phyloP scores from a whole-genome alignment of 768 basidiomycete genomes.

The Pleurotus sapidus region DNA sequence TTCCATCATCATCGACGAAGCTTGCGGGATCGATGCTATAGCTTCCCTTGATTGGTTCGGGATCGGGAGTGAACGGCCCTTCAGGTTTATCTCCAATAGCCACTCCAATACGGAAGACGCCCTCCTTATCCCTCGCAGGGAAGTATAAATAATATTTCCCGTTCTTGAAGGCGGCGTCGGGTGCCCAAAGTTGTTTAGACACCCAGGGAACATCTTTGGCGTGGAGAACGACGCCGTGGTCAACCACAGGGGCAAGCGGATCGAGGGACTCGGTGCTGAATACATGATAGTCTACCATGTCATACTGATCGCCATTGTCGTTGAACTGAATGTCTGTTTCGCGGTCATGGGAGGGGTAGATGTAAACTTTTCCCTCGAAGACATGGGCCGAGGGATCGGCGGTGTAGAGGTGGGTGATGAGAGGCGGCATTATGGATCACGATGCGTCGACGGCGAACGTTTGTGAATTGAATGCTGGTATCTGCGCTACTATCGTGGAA shows the following conservation, averaged over 20 bases:
- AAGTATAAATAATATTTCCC: slow-evolving; percentile 21
- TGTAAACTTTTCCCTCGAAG: slow-evolving; percentile 18
- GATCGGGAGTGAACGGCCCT: slow-evolving; percentile 17
- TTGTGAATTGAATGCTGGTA: too few relatives aligned
- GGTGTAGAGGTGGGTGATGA: slow-evolving; percentile 19
- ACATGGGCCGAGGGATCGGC: slow-evolving; percentile 21
- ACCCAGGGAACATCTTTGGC: slow-evolving; percentile 18
- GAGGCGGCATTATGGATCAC: slow-evolving; percentile 5
- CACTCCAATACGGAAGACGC: slow-evolving; percentile 19
- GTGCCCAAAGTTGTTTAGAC: slow-evolving; percentile 20
- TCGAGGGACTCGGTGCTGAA: slow-evolving; percentile 16
- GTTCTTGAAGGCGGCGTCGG: slow-evolving; percentile 19
- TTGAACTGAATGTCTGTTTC: slow-evolving; percentile 18
- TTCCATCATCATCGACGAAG: slow-evolving; percentile 19
- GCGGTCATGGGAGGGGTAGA: slow-evolving; percentile 21
- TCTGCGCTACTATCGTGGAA: too few relatives aligned
- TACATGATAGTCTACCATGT: slow-evolving; percentile 21
- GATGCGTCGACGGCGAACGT: too few relatives aligned
- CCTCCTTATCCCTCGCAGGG: slow-evolving; percentile 18
- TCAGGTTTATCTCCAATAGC: slow-evolving; percentile 15
- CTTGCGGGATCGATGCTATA: slow-evolving; percentile 21
- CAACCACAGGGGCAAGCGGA: slow-evolving; percentile 12
- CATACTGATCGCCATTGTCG: slow-evolving; percentile 21
- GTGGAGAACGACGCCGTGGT: slow-evolving; percentile 18
- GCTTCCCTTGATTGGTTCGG: slow-evolving; percentile 18